Base-by-base conservation (phyloP, 805 yeast species). In the Kuraishia cidri region DNA sequence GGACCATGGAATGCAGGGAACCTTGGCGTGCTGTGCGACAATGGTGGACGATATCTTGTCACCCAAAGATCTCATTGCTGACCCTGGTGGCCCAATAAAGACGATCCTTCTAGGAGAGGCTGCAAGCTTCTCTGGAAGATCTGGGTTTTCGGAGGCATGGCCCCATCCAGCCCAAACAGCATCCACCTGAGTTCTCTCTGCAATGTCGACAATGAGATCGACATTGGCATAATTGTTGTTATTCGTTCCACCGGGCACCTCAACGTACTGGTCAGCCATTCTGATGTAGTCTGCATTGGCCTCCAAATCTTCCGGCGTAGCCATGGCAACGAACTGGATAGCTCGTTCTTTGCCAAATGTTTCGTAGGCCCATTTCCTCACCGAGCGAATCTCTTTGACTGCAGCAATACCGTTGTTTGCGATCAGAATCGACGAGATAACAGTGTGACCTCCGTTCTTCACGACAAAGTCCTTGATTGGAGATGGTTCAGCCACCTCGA, bases 161-260 rank as follows among this genome's bases (percentile, higher is more conserved):
- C 99, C 99, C 99, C 99, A 92, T 50, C 99, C 99, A 23, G 99
- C 99, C 99, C 99, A 92, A 37, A 92, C 99, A 17, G 98, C 99
- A 56, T 92, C 95, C 36, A 84, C 97, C 44, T 85, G 75, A 28
- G 94, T 81, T 65, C 97, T 81, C 64, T 92, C 98, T 24, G 99
- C 99, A 31, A 92, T 67, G 50, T 92, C 99, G 30, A 92, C 97
- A 57, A 92, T 92, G 40, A 92, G 69, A 45, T 92, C 98, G 40
- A 92, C 99, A 53, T 92, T 92, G 47, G 99, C 99, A 56, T 88
- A 88, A 62, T 92, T 92, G 61, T 92, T 94, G 67, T 92, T 92
- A 64, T 94, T 94, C 35, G 98, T 92, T 36, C 98, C 98, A 52
- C 99, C 99, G 36, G 99, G 97, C 30, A 92, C 98, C 55, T 88